Evolutionary conservation across 306 rosid genomes (phyloP), one percentile per base, ranked within the genome.

Genomic region (Rosa multiflora): DNA sequence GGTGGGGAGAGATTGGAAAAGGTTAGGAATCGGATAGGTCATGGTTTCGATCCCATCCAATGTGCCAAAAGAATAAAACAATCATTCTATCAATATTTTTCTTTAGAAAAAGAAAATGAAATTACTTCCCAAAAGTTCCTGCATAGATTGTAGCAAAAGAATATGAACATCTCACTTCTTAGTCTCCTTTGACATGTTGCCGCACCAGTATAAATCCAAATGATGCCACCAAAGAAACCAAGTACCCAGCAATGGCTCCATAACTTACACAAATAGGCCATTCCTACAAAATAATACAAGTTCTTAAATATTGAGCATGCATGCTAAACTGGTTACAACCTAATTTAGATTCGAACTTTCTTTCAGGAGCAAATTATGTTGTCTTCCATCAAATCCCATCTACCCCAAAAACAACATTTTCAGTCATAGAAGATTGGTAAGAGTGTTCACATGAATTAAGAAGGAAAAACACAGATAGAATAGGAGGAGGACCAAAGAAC

Each of bases 181-280:
- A 95, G 73, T 91, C 97, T 72, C 85, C 68, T 88, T 95, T 95
- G 79, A 76, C 85, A 85, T 67, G 95, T 49, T 64, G 87, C 18
- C 79, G 78, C 53, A 78, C 80, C 26, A 84, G 77, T 68, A 84
- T 79, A 80, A 85, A 78, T 58, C 77, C 88, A 39, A 87, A 80
- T 18, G 97, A 91, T 40, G 84, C 91, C 77, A 86, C 85, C 80
- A 85, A 74, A 53, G 81, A 91, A 53, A 87, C 79, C 56, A 84
- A 76, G 81, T 92, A 92, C 58, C 99, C 98, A 4, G 80, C 77
- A 35, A 91, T 61, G 26, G 91, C 83, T 87, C 99, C 97, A 72
- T 86, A 92, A 82, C 92, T 92, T 80, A 92, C 96, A 85, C 90
- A 89, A 80, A 91, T 87, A 53, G 97, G 99, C 96, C 99, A 95